A percentile compares a stretch with the other conserved stretches of the same genome.
These are phyloP conservation scores for Globisporangium spinosum DNA, from an alignment of 352 stramenopile genomes.

Conservation along the genomic window DNA sequence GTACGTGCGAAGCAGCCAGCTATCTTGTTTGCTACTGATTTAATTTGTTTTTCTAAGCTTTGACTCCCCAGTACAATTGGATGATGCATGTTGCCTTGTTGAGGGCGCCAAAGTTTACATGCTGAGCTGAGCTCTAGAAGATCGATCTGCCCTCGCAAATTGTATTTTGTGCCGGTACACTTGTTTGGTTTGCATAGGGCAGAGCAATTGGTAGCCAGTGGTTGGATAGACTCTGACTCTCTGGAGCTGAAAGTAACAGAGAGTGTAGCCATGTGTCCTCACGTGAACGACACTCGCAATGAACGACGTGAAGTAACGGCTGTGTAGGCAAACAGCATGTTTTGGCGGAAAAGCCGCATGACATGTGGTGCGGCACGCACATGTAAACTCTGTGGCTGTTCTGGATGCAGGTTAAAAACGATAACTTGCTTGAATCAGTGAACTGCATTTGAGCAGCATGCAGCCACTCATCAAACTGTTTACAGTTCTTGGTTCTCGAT, in stretches of 20 bases:
- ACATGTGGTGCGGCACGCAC: not conserved
- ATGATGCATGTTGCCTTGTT: not conserved
- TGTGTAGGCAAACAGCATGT: not conserved
- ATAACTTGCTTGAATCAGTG: conserved; percentile 5
- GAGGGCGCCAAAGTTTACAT: not conserved
- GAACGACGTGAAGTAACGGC: not conserved
- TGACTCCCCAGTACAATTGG: not conserved
- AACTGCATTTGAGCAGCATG: not conserved
- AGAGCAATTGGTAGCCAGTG: not conserved
- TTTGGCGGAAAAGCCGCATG: not conserved
- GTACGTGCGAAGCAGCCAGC: not conserved
- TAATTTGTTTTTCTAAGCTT: conserved; percentile 7
- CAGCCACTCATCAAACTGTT: not conserved
- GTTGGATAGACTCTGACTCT: not conserved
- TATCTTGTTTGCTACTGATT: conserved; percentile 6
- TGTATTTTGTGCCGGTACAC: not conserved
- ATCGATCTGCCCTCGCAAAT: not conserved
- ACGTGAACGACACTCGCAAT: not conserved
- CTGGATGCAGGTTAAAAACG: not conserved
- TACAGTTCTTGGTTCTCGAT: not conserved
- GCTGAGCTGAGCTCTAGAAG: not conserved
- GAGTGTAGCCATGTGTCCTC: conserved; percentile 7
- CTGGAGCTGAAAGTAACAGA: not conserved
- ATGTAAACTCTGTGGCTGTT: not conserved
- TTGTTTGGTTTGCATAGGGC: not conserved